A percentile compares a stretch with the other conserved stretches of the same genome.
phyloP scores from a whole-genome alignment of 2,329 filamentous ascomycete species.

The Gnomoniopsis smithogilvyi region DNA sequence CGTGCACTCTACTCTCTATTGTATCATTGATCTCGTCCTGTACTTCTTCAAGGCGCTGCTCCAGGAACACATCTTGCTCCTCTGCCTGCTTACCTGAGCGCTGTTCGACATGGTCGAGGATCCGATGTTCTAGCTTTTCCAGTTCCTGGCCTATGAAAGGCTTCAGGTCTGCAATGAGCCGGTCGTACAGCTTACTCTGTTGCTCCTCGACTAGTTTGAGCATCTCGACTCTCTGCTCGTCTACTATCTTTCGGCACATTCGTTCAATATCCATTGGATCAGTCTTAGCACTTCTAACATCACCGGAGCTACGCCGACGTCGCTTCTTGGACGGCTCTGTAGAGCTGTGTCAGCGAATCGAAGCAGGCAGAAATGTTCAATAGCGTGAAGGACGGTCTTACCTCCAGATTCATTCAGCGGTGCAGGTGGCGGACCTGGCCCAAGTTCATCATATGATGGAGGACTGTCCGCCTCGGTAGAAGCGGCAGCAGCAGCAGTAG shows the following conservation, averaged over 20 bases:
- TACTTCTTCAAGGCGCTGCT: conserved; percentile 7
- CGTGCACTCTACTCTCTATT: not conserved
- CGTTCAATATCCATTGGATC: not conserved
- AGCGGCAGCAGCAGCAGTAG: not conserved
- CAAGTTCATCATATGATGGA: conserved; percentile 9
- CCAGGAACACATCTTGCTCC: not conserved
- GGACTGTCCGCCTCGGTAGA: not conserved
- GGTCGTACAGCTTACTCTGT: not conserved
- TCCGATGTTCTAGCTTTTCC: not conserved
- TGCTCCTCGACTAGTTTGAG: not conserved
- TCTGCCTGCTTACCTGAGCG: conserved; percentile 4
- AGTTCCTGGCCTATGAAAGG: not conserved
- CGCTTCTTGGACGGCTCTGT: conserved; percentile 8
- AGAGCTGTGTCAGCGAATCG: not conserved
- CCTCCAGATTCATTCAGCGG: not conserved
- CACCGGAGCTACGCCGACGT: not conserved
- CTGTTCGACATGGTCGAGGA: not conserved
- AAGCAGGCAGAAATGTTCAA: not conserved
- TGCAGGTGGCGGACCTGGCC: conserved; percentile 4
- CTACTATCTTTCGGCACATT: conserved; percentile 6
- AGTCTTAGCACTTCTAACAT: not conserved
- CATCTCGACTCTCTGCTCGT: conserved; percentile 7
- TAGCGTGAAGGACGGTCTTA: not conserved
- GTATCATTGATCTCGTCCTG: not conserved
- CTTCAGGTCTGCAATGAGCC: not conserved